Evolutionary conservation across 805 yeast genomes (phyloP).

Genomic region (Millerago galiae): DNA sequence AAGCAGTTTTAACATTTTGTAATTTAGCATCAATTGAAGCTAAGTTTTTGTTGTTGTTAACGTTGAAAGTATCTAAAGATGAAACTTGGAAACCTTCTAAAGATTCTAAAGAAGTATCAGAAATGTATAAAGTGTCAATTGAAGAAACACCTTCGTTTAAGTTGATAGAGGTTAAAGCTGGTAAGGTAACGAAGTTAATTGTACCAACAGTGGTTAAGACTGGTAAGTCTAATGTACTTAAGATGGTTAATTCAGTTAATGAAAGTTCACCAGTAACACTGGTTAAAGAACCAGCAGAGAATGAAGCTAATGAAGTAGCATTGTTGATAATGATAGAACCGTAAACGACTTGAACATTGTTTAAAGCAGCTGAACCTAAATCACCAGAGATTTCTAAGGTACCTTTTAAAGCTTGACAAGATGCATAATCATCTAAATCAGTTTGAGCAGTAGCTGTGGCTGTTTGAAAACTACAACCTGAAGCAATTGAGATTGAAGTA

Average conservation of each 20-base stretch:
- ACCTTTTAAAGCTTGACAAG: conserved; percentile 80
- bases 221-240: conserved; percentile 68
- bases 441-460: conserved; percentile 74
- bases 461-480: conserved; percentile 59
- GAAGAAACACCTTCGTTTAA: conserved; percentile 65
- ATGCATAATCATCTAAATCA: conserved; percentile 65
- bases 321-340: conserved; percentile 69
- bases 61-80: conserved; percentile 49
- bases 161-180: conserved; percentile 68
- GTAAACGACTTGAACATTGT: conserved; percentile 67
- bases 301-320: conserved; percentile 52
- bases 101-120: conserved; percentile 67
- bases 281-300: conserved; percentile 75
- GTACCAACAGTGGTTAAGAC: conserved; percentile 76
- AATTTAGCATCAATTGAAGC: conserved; percentile 66
- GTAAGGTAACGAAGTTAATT: conserved; percentile 75
- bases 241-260: conserved; percentile 57
- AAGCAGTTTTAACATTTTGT: conserved; percentile 62
- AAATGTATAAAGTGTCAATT: conserved; percentile 62
- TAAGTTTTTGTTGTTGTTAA: conserved; percentile 87
- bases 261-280: conserved; percentile 67
- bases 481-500: conserved; percentile 40
- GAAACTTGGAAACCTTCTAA: conserved; percentile 59
- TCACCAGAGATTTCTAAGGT: conserved; percentile 64
- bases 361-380: conserved; percentile 57